A percentile compares a stretch with the other conserved stretches of the same genome.
These are phyloP conservation scores for Linnemannia hyalina DNA, from an alignment of 192 early-diverging fungal species.

Conservation along the genomic window DNA sequence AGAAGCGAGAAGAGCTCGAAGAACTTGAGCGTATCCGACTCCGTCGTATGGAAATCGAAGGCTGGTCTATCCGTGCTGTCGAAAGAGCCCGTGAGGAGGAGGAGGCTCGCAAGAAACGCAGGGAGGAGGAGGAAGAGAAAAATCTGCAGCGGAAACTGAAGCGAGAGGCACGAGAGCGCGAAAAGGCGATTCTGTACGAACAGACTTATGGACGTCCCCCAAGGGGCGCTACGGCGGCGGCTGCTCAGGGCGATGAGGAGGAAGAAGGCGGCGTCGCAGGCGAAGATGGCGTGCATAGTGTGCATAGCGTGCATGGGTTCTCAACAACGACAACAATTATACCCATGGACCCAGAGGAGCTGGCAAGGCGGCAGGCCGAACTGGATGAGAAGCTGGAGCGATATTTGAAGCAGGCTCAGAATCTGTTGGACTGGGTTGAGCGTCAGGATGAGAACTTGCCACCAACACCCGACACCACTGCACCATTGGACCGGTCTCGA, in stretches of 20 bases:
- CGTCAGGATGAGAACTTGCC: constrained; percentile 27
- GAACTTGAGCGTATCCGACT: constrained; percentile 53
- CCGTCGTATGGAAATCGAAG: constrained; percentile 51
- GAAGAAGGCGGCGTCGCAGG: background rate
- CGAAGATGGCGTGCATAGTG: constrained; percentile 6
- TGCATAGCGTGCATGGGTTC: background rate
- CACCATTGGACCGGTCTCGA: constrained; percentile 23
- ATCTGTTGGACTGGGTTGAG: constrained; percentile 25
- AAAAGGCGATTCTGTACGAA: constrained; percentile 26
- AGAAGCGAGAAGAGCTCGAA: constrained; percentile 40
- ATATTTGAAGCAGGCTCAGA: background rate
- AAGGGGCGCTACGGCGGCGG: background rate
- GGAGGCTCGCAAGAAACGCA: constrained; percentile 48
- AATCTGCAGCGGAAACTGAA: constrained; percentile 28
- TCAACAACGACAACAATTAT: background rate
- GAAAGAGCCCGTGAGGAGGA: constrained; percentile 50
- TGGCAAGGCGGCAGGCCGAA: constrained; percentile 29
- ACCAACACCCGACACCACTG: constrained; percentile 26
- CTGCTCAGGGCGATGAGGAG: background rate
- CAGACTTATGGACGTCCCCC: background rate
- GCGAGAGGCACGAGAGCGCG: constrained; percentile 45
- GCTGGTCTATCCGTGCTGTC: constrained; percentile 46
- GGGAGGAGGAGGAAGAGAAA: constrained; percentile 51
- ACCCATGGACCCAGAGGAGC: constrained; percentile 49
- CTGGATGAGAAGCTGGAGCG: constrained; percentile 29